Percentiles rank a stretch among this genome's conserved stretches.
Evolutionary conservation across 2,329 filamentous ascomycete species (phyloP).

Genomic region (Monosporascus sp.): DNA sequence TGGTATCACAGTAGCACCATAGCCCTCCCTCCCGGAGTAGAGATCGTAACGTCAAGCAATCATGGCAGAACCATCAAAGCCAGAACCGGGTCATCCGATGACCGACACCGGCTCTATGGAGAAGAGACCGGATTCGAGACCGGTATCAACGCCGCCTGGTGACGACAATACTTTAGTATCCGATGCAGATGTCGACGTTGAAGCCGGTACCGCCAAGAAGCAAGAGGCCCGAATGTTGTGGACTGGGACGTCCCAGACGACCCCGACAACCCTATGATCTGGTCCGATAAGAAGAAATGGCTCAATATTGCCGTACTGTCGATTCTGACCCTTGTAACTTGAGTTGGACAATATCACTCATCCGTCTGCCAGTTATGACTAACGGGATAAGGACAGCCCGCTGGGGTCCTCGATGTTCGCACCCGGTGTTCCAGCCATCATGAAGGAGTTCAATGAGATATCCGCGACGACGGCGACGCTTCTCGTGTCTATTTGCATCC

Average conservation of each 20-base stretch:
- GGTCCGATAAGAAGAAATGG: conserved; percentile 35
- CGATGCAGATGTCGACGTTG: background rate
- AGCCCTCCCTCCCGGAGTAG: background rate
- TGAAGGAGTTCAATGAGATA: conserved; percentile 45
- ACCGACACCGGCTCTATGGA: background rate
- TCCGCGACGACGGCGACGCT: conserved; percentile 44
- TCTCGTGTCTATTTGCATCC: conserved; percentile 52
- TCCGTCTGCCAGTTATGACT: background rate
- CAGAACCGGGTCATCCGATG: background rate
- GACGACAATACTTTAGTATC: background rate
- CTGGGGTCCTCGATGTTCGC: conserved; percentile 44
- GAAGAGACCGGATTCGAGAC: background rate
- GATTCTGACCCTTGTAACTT: conserved; percentile 36
- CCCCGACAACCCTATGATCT: conserved; percentile 56
- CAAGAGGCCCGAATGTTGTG: conserved; percentile 44
- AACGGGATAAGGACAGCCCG: conserved; percentile 2
- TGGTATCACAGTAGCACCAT: background rate
- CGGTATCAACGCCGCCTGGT: too few relatives aligned
- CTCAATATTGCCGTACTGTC: conserved; percentile 31
- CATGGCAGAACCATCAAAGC: background rate
- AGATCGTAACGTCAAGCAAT: background rate
- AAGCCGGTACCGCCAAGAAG: background rate
- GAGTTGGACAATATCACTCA: conserved; percentile 1
- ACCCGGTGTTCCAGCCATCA: conserved; percentile 49
- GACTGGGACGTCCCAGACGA: conserved; percentile 56